Conservation (phyloP, 2,329 filamentous ascomycete species). For the Madurella mycetomatis region DNA sequence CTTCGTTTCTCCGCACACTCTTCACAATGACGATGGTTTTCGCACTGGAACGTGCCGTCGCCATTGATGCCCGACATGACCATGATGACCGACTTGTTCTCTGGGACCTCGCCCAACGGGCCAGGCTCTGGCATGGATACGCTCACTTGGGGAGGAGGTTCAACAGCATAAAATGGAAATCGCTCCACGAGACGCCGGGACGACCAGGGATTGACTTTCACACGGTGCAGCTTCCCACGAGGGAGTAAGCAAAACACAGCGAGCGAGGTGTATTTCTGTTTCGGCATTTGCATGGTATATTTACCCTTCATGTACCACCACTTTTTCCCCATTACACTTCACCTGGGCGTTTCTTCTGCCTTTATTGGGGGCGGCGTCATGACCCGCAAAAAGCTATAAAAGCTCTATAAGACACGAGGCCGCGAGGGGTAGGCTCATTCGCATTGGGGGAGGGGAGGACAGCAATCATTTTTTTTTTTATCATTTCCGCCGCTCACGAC, state of each 20-base stretch:
- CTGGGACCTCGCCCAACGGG: slow-evolving; percentile 1
- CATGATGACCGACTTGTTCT: slow-evolving; percentile 38
- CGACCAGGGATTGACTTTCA: slow-evolving; percentile 11
- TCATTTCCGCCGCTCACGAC: slow-evolving; percentile 22
- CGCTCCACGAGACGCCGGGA: slow-evolving; percentile 16
- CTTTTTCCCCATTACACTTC: slow-evolving; percentile 17
- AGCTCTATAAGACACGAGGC: slow-evolving; percentile 1
- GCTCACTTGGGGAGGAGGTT: slow-evolving; percentile 7
- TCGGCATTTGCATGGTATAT: slow-evolving; percentile 31
- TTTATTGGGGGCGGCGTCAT: slow-evolving; percentile 2
- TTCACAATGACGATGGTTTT: slow-evolving; percentile 28
- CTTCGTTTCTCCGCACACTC: slow-evolving; percentile 30
- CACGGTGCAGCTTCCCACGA: slow-evolving; percentile 12
- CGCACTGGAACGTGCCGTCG: slow-evolving; percentile 28
- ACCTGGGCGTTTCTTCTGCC: not conserved
- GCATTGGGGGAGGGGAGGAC: slow-evolving; percentile 7
- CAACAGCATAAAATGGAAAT: slow-evolving; percentile 18
- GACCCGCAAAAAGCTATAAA: slow-evolving; percentile 5
- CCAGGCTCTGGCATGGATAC: slow-evolving; percentile 8
- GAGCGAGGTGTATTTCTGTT: slow-evolving; percentile 18
- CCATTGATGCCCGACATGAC: slow-evolving; percentile 38
- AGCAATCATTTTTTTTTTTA: slow-evolving; percentile 3
- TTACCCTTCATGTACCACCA: slow-evolving; percentile 26
- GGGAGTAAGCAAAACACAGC: slow-evolving; percentile 5
- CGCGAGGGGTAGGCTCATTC: not conserved